Base-by-base conservation (phyloP, 306 rosid species). In the Rosa rugosa region DNA sequence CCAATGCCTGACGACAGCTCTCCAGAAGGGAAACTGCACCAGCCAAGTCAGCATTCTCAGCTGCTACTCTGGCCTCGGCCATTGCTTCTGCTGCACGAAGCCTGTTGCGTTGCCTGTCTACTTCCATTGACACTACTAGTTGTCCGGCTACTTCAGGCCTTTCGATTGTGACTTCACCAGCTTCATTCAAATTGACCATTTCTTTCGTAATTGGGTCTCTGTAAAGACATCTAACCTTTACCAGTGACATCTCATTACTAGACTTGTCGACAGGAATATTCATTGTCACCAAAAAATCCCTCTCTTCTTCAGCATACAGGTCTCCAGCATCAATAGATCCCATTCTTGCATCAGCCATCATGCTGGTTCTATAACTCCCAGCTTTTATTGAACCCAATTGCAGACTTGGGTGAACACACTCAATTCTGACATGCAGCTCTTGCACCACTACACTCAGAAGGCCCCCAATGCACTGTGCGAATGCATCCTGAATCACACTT, bases 381-480 rank as follows among this genome's bases (percentile, higher is more conserved):
- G 96, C 90, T 80, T 85, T 89, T 72, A 95, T 86, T 31, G 91
- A 90, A 75, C 90, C 78, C 18, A 95, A 74, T 76, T 76, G 85
- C 79, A 91, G 83, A 75, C 64, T 27, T 2, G 92, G 87, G 81
- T 91, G 89, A 81, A 79, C 85, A 75, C 96, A 95, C 63, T 59
- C 83, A 42, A 93, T 81, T 79, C 84, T 83, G 13, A 95, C 85
- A 67, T 77, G 86, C 27, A 95, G 83, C 79, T 93, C 94, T 82
- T 93, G 99, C 83, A 91, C 93, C 64, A 95, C 96, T 80, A 95
- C 99, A 49, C 99, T 95, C 81, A 95, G 81, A 34, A 95, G 90
- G 49, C 99, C 99, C 23, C 99, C 99, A 75, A 95, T 90, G 85
- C 99, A 95, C 83, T 93, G 99, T 38, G 99, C 99, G 79, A 95